Base-by-base conservation (phyloP, 306 rosid genomes). In the Begonia peltatifolia region DNA sequence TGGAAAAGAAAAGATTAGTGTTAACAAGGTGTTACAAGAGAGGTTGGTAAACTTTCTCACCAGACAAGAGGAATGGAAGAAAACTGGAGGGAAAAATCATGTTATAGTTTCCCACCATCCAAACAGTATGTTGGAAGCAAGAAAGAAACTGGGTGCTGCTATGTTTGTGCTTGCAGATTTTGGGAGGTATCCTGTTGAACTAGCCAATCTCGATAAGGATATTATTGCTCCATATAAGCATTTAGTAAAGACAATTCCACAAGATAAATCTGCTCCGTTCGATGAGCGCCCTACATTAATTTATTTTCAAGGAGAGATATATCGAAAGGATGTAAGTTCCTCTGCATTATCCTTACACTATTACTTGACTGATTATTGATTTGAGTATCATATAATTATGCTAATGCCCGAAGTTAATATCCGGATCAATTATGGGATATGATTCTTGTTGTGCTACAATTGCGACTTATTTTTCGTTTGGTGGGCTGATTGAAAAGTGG, bases 121-220 rank as follows among this genome's bases (percentile, higher is more conserved):
- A 46, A 90, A 90, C 64, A 90, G 95, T 65, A 52, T 90, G 82
- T 60, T 90, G 54, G 80, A 78, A 57, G 88, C 92, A 43, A 80
- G 99, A 55, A 81, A n/a, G 57, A 75, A 71, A 36, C 60, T 90
- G 70, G 87, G 92, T 14, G 76, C 99, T 46, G 86, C 95, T 57
- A 83, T 81, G 71, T 87, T 90, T 59, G 80, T 86, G 61, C 95
- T 90, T 41, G 94, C 99, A 14, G 95, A 90, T 79, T 90, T 90
- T 47, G 95, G 99, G 69, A 83, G 99, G 75, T 90, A 90, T 63
- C 86, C 95, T 2, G 69, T 22, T 57, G 84, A 75, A 57, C 53
- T 81, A 67, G 99, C 99, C 30, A 90, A 86, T 63, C 46, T 90
- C 63, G 73, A 77, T 35, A 90, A 86, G 72, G 95, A 90, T 68